Conservation (phyloP, 257 asterid genomes). For the Solanum virginianum region DNA sequence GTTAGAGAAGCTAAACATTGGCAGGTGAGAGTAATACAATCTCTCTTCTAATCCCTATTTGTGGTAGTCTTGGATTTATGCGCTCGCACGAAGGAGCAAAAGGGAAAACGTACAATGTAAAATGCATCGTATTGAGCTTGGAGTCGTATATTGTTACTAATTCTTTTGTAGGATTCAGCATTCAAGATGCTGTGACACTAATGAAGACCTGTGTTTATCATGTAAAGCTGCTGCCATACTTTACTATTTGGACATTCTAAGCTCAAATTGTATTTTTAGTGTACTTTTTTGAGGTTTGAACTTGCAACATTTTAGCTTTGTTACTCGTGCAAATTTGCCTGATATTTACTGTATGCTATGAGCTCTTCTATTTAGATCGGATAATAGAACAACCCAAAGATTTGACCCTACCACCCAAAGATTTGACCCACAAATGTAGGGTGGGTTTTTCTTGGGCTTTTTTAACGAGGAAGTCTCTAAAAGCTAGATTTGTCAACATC, state of each 20-base stretch:
- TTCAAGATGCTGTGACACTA: background rate
- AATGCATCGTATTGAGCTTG: background rate
- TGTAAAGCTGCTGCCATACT: background rate
- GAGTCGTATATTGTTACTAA: background rate
- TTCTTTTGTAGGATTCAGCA: background rate
- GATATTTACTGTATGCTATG: background rate
- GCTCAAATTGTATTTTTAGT: background rate
- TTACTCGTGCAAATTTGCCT: background rate
- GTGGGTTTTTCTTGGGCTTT: background rate
- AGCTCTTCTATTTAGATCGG: background rate
- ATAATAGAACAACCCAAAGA: background rate
- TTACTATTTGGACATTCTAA: background rate
- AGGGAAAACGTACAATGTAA: background rate
- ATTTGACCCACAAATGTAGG: background rate
- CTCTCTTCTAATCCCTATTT: background rate
- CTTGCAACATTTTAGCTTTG: background rate
- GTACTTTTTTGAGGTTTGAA: background rate
- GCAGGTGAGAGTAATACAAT: background rate
- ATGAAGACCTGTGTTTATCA: background rate
- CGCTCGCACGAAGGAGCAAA: background rate
- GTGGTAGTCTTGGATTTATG: background rate
- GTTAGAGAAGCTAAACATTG: constrained; percentile 9
- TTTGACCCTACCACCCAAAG: background rate
- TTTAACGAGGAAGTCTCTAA: background rate
- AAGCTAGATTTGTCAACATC: background rate